Percentiles rank a stretch among this genome's conserved stretches.
These are phyloP conservation scores for Schoenoplectus triqueter DNA, from an alignment of 202 grass and related monocot genomes.

Conservation along the genomic window DNA sequence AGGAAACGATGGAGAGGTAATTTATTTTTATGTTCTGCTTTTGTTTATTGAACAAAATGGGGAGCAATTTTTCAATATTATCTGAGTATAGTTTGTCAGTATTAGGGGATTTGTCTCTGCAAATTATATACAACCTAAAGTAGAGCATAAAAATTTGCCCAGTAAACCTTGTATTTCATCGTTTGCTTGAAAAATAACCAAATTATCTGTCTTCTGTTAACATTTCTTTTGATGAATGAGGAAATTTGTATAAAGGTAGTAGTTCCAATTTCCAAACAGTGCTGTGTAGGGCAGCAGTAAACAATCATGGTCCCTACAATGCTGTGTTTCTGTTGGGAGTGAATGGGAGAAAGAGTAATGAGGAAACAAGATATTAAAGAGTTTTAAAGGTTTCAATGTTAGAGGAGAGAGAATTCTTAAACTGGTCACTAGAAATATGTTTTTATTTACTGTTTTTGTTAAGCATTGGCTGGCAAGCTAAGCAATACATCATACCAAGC, in stretches of 20 bases:
- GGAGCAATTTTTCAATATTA: neutral
- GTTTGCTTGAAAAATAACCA: neutral
- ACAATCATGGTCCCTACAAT: neutral
- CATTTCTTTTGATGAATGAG: too few species aligned
- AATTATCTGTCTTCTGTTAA: too few species aligned
- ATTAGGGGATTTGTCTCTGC: neutral
- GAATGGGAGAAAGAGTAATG: neutral
- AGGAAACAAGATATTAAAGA: neutral
- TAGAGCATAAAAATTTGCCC: neutral
- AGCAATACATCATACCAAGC: neutral
- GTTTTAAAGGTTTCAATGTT: neutral
- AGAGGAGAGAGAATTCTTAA: neutral
- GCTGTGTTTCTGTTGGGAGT: neutral
- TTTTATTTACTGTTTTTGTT: neutral
- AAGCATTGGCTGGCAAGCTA: neutral
- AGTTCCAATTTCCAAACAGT: too few species aligned
- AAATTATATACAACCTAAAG: neutral
- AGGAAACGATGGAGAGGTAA: conserved; percentile 96
- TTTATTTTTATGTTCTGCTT: neutral
- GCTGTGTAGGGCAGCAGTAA: neutral
- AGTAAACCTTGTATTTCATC: conserved; percentile 5
- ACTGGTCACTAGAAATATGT: neutral
- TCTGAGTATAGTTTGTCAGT: neutral
- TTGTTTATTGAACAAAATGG: conserved; percentile 4
- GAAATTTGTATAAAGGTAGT: too few species aligned